These are phyloP conservation scores for Stagonosporopsis tanaceti DNA, from an alignment of 2,329 filamentous ascomycete species.

Conservation along the genomic window DNA sequence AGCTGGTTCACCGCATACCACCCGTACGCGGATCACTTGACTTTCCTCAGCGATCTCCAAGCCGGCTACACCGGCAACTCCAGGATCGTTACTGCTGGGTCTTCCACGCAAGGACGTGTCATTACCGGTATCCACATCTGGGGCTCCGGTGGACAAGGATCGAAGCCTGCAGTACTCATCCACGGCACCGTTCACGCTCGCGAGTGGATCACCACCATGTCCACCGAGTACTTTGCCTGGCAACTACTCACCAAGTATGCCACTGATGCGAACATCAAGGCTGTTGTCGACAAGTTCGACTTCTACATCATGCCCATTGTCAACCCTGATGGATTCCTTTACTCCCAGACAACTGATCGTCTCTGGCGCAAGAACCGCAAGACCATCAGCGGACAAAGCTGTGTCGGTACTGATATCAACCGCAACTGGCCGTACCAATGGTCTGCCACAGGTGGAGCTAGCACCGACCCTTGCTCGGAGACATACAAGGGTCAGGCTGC, in stretches of 20 bases:
- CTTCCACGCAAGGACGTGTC: slow-evolving; percentile 42
- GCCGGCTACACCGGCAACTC: slow-evolving; percentile 43
- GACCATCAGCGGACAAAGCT: slow-evolving; percentile 40
- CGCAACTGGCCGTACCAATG: slow-evolving; percentile 52
- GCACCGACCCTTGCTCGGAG: slow-evolving; percentile 49
- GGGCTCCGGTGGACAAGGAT: slow-evolving; percentile 48
- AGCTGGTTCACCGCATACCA: slow-evolving; percentile 50
- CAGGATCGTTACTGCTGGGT: slow-evolving; percentile 45
- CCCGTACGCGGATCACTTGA: slow-evolving; percentile 44
- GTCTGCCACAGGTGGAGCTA: slow-evolving; percentile 45
- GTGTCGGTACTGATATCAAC: slow-evolving; percentile 50
- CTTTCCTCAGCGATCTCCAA: slow-evolving; percentile 46
- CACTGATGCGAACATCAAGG: slow-evolving; percentile 42
- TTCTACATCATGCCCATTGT: slow-evolving; percentile 43
- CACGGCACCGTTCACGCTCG: slow-evolving; percentile 48
- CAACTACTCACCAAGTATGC: slow-evolving; percentile 47
- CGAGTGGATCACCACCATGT: slow-evolving; percentile 49
- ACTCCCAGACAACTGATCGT: slow-evolving; percentile 50
- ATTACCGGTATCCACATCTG: slow-evolving; percentile 50
- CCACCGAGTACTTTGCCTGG: slow-evolving; percentile 36
- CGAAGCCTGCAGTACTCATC: slow-evolving; percentile 46
- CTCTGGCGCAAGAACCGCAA: slow-evolving; percentile 53
- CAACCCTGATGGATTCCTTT: slow-evolving; percentile 46
- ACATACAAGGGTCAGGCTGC: slow-evolving; percentile 47
- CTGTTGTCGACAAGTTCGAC: slow-evolving; percentile 48